Conservation (phyloP, 2,329 filamentous ascomycete genomes). For the Pseudogymnoascus sp. region DNA sequence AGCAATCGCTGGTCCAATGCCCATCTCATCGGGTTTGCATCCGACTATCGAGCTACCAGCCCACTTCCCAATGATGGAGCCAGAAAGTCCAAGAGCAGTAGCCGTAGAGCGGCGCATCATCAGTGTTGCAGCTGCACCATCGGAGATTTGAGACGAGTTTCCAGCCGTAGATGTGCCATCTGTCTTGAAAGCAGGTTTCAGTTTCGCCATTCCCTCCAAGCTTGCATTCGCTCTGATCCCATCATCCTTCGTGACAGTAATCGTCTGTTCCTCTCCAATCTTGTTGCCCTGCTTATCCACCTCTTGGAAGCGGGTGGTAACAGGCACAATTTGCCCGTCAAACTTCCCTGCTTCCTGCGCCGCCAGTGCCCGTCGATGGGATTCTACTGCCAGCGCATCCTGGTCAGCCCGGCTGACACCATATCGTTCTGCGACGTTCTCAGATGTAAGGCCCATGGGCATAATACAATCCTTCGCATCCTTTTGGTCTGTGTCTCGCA, state of each 20-base stretch:
- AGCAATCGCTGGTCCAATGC: slow-evolving; percentile 77
- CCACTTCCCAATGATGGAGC: slow-evolving; percentile 74
- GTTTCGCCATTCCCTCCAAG: slow-evolving; percentile 63
- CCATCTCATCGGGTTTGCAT: slow-evolving; percentile 88
- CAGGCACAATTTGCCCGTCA: slow-evolving; percentile 71
- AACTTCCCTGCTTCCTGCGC: slow-evolving; percentile 68
- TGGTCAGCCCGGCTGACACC: slow-evolving; percentile 68
- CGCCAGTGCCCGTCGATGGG: slow-evolving; percentile 64
- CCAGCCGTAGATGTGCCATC: slow-evolving; percentile 77
- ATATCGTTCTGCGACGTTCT: slow-evolving; percentile 80
- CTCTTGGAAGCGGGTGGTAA: slow-evolving; percentile 63
- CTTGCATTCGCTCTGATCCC: slow-evolving; percentile 67
- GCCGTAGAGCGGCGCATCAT: slow-evolving; percentile 82
- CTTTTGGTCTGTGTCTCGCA: slow-evolving; percentile 57
- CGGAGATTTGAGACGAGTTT: slow-evolving; percentile 79
- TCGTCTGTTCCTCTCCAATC: slow-evolving; percentile 48
- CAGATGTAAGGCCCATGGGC: slow-evolving; percentile 86
- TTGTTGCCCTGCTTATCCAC: slow-evolving; percentile 54
- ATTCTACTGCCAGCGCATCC: slow-evolving; percentile 72
- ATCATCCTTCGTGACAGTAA: slow-evolving; percentile 73
- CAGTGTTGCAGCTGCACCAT: slow-evolving; percentile 77
- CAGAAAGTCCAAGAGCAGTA: slow-evolving; percentile 61
- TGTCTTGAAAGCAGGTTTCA: slow-evolving; percentile 79
- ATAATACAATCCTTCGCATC: slow-evolving; percentile 83
- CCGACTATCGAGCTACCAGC: slow-evolving; percentile 70